Evolutionary conservation across 2,329 filamentous ascomycete species (phyloP).

Genomic region (Alternaria brassicicola): DNA sequence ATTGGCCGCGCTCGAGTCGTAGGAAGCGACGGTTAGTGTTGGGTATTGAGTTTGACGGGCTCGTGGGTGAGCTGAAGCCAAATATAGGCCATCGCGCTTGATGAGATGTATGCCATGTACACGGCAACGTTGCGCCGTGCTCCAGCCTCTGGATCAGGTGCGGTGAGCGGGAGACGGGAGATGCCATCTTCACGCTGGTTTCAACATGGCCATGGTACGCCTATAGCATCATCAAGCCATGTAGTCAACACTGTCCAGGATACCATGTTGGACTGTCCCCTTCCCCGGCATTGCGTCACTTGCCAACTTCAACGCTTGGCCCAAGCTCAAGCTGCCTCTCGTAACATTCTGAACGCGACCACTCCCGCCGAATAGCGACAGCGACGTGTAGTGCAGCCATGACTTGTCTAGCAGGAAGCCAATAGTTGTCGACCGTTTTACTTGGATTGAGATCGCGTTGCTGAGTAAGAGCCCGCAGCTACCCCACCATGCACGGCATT

Average conservation of each 20-base stretch:
- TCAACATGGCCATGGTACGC: background rate
- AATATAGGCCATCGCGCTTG: background rate
- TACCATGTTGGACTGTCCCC: constrained; percentile 4
- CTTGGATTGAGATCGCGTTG: background rate
- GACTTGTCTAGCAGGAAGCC: background rate
- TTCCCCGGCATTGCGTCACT: constrained; percentile 10
- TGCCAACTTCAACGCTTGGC: constrained; percentile 2
- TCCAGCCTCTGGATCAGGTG: background rate
- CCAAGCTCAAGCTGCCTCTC: constrained; percentile 6
- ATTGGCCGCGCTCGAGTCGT: background rate
- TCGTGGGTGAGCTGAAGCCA: background rate
- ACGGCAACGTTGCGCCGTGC: background rate
- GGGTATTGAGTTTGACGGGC: background rate
- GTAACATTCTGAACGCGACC: background rate
- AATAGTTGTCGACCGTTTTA: background rate
- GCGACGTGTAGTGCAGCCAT: background rate
- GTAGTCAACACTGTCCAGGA: background rate
- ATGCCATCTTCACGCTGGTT: background rate
- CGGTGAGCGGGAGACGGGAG: background rate
- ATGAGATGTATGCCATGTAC: too few relatives aligned
- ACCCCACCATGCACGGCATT: constrained; percentile 31
- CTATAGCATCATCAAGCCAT: background rate
- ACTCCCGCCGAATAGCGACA: background rate
- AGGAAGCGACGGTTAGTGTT: background rate
- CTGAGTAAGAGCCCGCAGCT: constrained; percentile 10